Conservation (phyloP, 2,329 filamentous ascomycete genomes). For the Exophiala phaeomuriformis region DNA sequence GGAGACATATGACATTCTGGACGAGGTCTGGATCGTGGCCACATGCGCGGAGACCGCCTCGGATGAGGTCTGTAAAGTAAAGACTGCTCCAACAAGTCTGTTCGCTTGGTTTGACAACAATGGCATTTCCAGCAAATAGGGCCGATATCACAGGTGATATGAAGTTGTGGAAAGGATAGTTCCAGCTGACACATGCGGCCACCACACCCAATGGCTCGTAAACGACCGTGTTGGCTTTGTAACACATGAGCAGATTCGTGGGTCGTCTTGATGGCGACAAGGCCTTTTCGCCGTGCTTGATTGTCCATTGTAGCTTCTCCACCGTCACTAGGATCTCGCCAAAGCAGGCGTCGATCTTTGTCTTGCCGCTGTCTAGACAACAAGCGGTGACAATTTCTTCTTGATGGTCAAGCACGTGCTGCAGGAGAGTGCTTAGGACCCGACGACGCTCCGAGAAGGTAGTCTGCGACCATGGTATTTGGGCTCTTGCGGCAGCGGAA, state of each 20-base stretch:
- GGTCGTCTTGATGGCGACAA: slow-evolving; percentile 65
- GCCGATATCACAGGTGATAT: slow-evolving; percentile 84
- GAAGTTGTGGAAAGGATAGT: slow-evolving; percentile 94
- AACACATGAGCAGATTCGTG: slow-evolving; percentile 87
- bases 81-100: slow-evolving; percentile 86
- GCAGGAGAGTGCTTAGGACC: slow-evolving; percentile 73
- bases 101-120: slow-evolving; percentile 90
- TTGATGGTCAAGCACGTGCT: slow-evolving; percentile 75
- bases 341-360: slow-evolving; percentile 84
- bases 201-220: slow-evolving; percentile 94
- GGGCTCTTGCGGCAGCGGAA: slow-evolving; percentile 64
- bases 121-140: slow-evolving; percentile 82
- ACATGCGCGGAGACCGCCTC: slow-evolving; percentile 70
- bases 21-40: slow-evolving; percentile 75
- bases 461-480: slow-evolving; percentile 68
- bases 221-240: slow-evolving; percentile 82
- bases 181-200: slow-evolving; percentile 90
- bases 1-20: slow-evolving; percentile 83
- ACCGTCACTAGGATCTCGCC: slow-evolving; percentile 91
- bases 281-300: slow-evolving; percentile 79
- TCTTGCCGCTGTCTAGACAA: slow-evolving; percentile 91
- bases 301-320: slow-evolving; percentile 92
- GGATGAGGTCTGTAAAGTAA: slow-evolving; percentile 74
- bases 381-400: slow-evolving; percentile 77
- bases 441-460: slow-evolving; percentile 68